These are phyloP conservation scores for Calcarisporium arbuscula DNA, from an alignment of 2,329 filamentous ascomycete species.

Conservation along the genomic window DNA sequence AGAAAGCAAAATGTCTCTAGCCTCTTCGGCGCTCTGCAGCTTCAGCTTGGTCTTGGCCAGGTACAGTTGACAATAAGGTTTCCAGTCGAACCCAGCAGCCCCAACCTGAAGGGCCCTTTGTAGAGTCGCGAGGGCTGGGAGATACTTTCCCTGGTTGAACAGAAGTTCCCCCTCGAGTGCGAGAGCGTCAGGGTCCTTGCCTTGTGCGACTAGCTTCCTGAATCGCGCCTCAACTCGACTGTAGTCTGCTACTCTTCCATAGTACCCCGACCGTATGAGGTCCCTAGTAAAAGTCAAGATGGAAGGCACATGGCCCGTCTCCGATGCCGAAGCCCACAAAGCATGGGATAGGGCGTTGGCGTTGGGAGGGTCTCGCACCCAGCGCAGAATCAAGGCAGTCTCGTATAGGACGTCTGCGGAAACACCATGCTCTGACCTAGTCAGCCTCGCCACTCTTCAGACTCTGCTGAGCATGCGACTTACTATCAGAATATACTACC, in stretches of 20 bases:
- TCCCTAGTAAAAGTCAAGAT: conserved; percentile 21
- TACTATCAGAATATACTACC: conserved; percentile 16
- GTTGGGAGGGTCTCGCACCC: conserved; percentile 6
- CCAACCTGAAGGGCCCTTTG: conserved; percentile 17
- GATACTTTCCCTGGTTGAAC: conserved; percentile 16
- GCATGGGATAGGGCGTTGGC: conserved; percentile 13
- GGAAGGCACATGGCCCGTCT: conserved; percentile 21
- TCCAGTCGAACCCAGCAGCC: conserved; percentile 19
- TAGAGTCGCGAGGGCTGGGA: conserved; percentile 15
- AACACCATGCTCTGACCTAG: conserved; percentile 16
- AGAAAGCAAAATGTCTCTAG: conserved; percentile 15
- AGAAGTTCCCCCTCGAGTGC: conserved; percentile 25
- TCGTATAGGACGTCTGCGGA: conserved; percentile 17
- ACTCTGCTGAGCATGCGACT: conserved; percentile 4
- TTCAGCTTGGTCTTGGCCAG: conserved; percentile 19
- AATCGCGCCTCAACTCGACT: conserved; percentile 20
- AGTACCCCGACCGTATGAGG: conserved; percentile 14
- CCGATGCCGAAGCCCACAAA: conserved; percentile 26
- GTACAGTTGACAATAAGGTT: conserved; percentile 16
- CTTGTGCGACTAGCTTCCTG: conserved; percentile 20
- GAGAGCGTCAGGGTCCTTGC: conserved; percentile 28
- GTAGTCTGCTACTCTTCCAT: conserved; percentile 13
- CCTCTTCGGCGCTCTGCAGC: conserved; percentile 16
- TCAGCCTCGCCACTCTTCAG: too few relatives aligned
- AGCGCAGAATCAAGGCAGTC: conserved; percentile 21